Evolutionary conservation across 768 basidiomycete genomes (phyloP), one percentile per base, ranked within the genome.

Genomic region (Tricholomella constricta): DNA sequence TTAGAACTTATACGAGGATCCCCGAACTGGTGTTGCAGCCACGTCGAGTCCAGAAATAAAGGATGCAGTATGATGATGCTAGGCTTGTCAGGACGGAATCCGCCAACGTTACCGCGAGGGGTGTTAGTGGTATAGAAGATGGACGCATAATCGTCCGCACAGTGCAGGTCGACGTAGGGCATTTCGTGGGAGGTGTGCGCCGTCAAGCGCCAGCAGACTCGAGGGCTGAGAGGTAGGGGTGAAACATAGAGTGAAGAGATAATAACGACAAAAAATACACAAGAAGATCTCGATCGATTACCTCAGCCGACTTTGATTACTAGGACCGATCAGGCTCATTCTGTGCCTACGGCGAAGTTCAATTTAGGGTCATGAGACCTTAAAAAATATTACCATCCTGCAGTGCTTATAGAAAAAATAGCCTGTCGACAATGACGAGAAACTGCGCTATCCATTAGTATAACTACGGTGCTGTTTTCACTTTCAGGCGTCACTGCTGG

Each of bases 51-150:
- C 51, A 91, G 74, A 63, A 85, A 83, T 37, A 79, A 66, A 11
- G 88, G 88, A 59, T 85, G 88, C 0, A 91, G 69, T 49, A 91
- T 72, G 51, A 86, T 77, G 58, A 89, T 71, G 0, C 86, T 85
- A 0, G 88, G 84, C 62, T 83, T 87, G 29, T 72, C 72, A 14
- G 81, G 78, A 65, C 87, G 75, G 68, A 91, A 87, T 50, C 80
- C 80, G 60, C 83, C 77, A 56, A 89, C 85, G 61, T 83, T 85
- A 59, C 74, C 72, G 57, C 71, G 74, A 0, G 68, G 61, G 3
- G 86, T 74, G 67, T 88, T 89, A 14, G 89, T 88, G 49, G 65
- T 78, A 72, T 91, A 91, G 77, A 78, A 85, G 51, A 91, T 79
- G 17, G 86, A 83, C 45, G 82, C 84, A 66, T 83, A 83, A 76